Conservation (phyloP, 1,139 yeast species). For the Hansenula lynferdii region DNA sequence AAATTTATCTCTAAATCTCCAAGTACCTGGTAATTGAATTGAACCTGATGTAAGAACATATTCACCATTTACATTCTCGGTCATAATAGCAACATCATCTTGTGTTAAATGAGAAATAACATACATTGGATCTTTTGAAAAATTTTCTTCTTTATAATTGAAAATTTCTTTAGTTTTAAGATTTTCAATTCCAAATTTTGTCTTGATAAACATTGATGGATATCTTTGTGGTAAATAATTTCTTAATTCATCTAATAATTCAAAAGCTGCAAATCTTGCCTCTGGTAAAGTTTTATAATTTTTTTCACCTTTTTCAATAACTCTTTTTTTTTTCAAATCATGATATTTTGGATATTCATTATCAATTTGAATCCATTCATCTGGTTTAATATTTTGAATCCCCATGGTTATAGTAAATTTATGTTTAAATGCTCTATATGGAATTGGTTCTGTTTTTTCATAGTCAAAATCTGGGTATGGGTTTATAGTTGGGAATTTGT, state of each 20-base stretch:
- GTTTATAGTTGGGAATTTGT: slow-evolving; percentile 40
- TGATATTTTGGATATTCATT: slow-evolving; percentile 54
- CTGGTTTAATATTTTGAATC: slow-evolving; percentile 49
- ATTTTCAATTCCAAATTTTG: slow-evolving; percentile 43
- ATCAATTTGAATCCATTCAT: slow-evolving; percentile 61
- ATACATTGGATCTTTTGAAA: slow-evolving; percentile 57
- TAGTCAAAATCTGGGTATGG: slow-evolving; percentile 44
- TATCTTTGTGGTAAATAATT: slow-evolving; percentile 47
- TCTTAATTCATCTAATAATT: slow-evolving; percentile 45
- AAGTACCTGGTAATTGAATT: slow-evolving; percentile 52
- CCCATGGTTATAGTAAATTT: slow-evolving; percentile 52
- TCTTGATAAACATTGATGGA: slow-evolving; percentile 44
- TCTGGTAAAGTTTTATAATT: slow-evolving; percentile 42
- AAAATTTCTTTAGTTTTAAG: slow-evolving; percentile 45
- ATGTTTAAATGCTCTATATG: slow-evolving; percentile 55
- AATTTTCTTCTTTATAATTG: slow-evolving; percentile 40
- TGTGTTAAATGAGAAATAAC: slow-evolving; percentile 51
- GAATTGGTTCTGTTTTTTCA: slow-evolving; percentile 43
- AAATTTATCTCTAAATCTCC: slow-evolving; percentile 52
- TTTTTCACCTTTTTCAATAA: slow-evolving; percentile 39
- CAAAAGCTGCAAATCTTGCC: slow-evolving; percentile 50
- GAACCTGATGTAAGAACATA: slow-evolving; percentile 53
- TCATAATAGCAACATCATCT: slow-evolving; percentile 59
- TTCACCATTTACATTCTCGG: slow-evolving; percentile 46
- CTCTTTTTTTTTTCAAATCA: slow-evolving; percentile 40